Evolutionary conservation across 2,329 filamentous ascomycete genomes (phyloP), one percentile per base, ranked within the genome.

Genomic region (Exophiala aquamarina): DNA sequence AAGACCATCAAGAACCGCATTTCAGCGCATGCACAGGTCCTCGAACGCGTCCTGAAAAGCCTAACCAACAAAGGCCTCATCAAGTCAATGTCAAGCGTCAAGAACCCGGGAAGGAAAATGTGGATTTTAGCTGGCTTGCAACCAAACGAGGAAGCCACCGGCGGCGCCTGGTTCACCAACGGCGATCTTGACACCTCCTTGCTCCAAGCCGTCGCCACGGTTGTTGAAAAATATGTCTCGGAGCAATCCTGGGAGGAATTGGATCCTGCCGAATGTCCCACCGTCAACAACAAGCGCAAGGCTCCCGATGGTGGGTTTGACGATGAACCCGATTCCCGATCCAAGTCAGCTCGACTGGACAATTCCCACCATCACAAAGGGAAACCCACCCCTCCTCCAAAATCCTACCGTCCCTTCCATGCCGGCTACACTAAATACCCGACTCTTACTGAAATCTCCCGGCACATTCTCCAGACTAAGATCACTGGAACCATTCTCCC

Each of bases 151-250:
- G 87, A 93, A 52, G 88, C 94, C 37, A 95, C 90, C 0, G 93
- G 93, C 38, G 93, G 93, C 2, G 87, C 89, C 7, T 98, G 92
- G 89, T 96, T 93, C 66, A 91, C 88, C 6, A 90, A 95, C 54
- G 88, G 89, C 42, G 87, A 91, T 56, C 78, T 97, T 10, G 93
- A 98, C 68, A 84, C 87, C 55, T 87, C 86, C 49, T 89, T 98
- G 65, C 91, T 97, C 59, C 83, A 87, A 47, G 82, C 82, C 33
- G 75, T 96, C 40, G 81, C 58, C 10, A 35, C 33, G 9, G 45
- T 52, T 10, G 45, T 95, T 41, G 87, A 89, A 59, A 81, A 85
- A 55, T 84, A 82, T 52, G 81, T 95, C 52, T 83, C 85, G 60
- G 74, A 74, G 9, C 76, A 82, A 61, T 92, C 86, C 61, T 90